Evolutionary conservation across 495 filamentous ascomycete genomes (phyloP).

Genomic region (Amorphotheca resinae): DNA sequence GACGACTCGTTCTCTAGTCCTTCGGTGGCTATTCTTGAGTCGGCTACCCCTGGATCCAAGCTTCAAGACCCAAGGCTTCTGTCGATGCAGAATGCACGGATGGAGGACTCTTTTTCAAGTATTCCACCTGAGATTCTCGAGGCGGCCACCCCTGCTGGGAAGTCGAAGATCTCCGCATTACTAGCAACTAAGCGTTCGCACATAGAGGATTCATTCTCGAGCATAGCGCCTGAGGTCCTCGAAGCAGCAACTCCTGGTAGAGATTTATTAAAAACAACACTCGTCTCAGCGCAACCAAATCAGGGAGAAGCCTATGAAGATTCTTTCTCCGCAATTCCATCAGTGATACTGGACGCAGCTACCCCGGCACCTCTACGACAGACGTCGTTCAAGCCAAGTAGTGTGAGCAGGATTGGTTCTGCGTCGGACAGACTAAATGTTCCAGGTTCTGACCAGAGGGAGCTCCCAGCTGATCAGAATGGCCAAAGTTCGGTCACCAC

Average conservation of each 20-base stretch:
- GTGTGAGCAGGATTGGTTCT: neutral
- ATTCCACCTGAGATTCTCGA: constrained; percentile 34
- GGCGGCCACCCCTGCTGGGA: constrained; percentile 33
- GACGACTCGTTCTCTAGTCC: constrained; percentile 20
- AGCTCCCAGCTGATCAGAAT: neutral
- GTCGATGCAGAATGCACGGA: constrained; percentile 2
- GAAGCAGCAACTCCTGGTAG: constrained; percentile 17
- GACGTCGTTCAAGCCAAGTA: constrained; percentile 3
- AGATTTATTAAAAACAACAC: neutral
- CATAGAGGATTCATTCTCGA: constrained; percentile 25
- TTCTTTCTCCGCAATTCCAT: constrained; percentile 39
- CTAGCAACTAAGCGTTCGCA: neutral
- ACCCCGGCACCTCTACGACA: constrained; percentile 28
- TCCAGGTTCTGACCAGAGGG: neutral
- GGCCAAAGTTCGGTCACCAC: neutral
- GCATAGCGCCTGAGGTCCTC: constrained; percentile 12
- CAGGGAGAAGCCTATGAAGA: constrained; percentile 28
- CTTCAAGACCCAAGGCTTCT: constrained; percentile 14
- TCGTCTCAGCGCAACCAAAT: neutral
- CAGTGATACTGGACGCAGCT: constrained; percentile 32
- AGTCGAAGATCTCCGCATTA: constrained; percentile 6
- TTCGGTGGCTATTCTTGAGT: constrained; percentile 10
- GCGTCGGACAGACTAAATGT: constrained; percentile 5
- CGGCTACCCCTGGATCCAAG: constrained; percentile 11
- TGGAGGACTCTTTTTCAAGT: constrained; percentile 38